Evolutionary conservation across 441 rosid genomes (phyloP), one percentile per base, ranked within the genome.

Genomic region (Breynia disticha): DNA sequence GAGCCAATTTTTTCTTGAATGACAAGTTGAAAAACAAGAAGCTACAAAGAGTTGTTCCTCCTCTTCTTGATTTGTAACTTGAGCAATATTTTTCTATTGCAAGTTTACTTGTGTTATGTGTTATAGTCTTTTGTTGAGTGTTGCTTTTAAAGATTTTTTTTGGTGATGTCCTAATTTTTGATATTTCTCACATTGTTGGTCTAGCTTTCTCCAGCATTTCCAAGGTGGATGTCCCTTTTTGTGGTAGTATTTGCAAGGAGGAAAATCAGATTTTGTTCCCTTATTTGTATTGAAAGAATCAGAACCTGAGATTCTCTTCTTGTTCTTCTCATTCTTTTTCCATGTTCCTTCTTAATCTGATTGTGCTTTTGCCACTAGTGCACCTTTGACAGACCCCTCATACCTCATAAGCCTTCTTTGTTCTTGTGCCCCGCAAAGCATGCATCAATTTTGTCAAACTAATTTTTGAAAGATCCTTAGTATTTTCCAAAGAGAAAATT

Each of bases 161-260:
- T 12, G n/a, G n/a, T 39, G 44, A 12, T 67, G 72, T 11, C 72
- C 54, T 11, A 56, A 18, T 16, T 63, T 47, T 19, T 64, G 45
- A 35, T 62, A 64, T 10, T 35, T 63, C 10, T 13, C 45, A 44
- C 55, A 60, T 6, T 56, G 45, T 0, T 39, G 59, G 37, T 64
- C 51, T 24, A 43, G 69, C 52, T 59, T 63, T 16, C 21, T 44
- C 59, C 62, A 61, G 19, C 71, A 67, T 7, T 43, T 61, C 7
- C 21, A 32, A 28, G 52, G 22, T 16, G 52, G 64, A 54, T 62
- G 56, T 16, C 57, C 32, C 15, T 15, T 58, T 28, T n/a, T 61
- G 35, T 17, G 37, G 43, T 61, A 68, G 17, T 53, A 52, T 35
- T 52, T 14, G 17, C 61, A 62, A 2, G 32, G 58, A 1, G 58